These are phyloP conservation scores for Lycium barbarum DNA, from an alignment of 257 asterid genomes.

Conservation along the genomic window DNA sequence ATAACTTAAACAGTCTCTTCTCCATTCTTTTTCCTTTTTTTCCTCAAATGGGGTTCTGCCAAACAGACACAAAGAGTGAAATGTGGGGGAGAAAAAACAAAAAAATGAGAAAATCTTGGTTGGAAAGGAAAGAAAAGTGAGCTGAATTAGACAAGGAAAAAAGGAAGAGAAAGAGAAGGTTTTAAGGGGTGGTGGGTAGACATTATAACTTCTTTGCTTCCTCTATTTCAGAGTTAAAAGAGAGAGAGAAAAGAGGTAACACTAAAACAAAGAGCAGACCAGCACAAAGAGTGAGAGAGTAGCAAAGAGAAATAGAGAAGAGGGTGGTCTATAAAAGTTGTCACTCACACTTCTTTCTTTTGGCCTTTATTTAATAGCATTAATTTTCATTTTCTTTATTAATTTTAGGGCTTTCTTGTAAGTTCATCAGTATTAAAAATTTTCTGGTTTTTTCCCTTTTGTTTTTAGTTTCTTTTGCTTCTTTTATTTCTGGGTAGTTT, in stretches of 20 bases:
- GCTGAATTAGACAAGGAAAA: conserved; percentile 10
- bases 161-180: conserved; percentile 28
- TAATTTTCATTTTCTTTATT: conserved; percentile 34
- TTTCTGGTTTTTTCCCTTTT: not conserved
- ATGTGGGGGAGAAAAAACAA: not conserved
- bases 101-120: not conserved
- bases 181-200: conserved; percentile 57
- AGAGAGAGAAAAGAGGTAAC: conserved; percentile 31
- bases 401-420: conserved; percentile 22
- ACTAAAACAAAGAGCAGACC: conserved; percentile 44
- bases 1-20: conserved; percentile 8
- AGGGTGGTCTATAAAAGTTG: conserved; percentile 23
- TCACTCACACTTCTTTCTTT: conserved; percentile 46
- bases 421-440: not conserved
- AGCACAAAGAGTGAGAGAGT: conserved; percentile 23
- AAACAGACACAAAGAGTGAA: conserved; percentile 16
- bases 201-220: conserved; percentile 57
- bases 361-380: conserved; percentile 48
- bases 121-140: not conserved
- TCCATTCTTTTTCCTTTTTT: not conserved
- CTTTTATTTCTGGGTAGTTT: not conserved
- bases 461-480: not conserved
- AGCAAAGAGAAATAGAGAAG: conserved; percentile 10
- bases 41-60: not conserved
- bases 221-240: conserved; percentile 74